Evolutionary conservation across 805 yeast species (phyloP).

Genomic region (Cyberlindnera mycetangii): DNA sequence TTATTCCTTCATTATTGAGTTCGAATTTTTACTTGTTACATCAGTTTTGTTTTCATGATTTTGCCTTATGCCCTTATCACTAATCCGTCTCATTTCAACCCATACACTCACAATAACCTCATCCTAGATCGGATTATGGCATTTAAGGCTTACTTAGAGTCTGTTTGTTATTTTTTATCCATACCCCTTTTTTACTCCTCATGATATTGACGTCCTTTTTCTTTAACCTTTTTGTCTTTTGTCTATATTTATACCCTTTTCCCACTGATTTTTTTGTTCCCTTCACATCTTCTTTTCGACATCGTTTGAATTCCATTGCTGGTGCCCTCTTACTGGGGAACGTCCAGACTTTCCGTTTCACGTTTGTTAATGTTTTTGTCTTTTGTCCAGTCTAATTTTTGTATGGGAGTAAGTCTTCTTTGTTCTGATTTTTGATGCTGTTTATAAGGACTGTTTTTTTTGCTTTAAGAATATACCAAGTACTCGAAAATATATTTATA

Average conservation of each 20-base stretch:
- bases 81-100: neutral
- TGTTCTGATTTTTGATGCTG: conserved; percentile 7
- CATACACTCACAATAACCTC: neutral
- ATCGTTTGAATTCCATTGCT: conserved; percentile 7
- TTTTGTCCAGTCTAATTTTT: conserved; percentile 2
- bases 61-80: too few relatives aligned
- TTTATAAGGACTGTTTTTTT: conserved; percentile 8
- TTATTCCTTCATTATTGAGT: neutral
- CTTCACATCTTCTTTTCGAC: neutral
- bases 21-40: too few relatives aligned
- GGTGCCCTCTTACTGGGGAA: neutral
- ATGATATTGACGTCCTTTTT: conserved; percentile 3
- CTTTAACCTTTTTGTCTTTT: too few relatives aligned
- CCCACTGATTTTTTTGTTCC: neutral
- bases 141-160: neutral
- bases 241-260: neutral
- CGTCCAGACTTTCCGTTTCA: neutral
- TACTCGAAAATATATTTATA: too few relatives aligned
- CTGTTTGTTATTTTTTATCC: neutral
- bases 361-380: neutral
- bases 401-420: neutral
- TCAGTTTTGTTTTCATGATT: too few relatives aligned
- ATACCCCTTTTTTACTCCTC: conserved; percentile 2
- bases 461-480: conserved; percentile 1
- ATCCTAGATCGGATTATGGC: neutral